Base-by-base conservation (phyloP, 2,329 filamentous ascomycete species). In the Dothideomycetes sp. region DNA sequence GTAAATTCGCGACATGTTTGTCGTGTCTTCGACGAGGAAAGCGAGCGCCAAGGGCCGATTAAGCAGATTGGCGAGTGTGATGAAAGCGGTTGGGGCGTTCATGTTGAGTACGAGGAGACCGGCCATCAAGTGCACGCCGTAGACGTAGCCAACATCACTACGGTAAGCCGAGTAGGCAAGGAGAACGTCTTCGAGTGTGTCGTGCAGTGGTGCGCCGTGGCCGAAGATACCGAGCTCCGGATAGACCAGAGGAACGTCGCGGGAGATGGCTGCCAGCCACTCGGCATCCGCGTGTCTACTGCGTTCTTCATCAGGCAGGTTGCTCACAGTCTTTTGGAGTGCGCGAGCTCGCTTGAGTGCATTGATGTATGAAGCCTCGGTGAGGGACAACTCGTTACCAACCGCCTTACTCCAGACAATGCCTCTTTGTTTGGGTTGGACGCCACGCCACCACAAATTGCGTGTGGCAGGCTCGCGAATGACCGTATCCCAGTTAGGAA, bases 161-260 rank as follows among this genome's bases (percentile, higher is more conserved):
- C 84, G 74, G 61, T 91, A 91, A 74, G 86, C 82, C 41, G 79
- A 71, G 60, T 89, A 89, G 5, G 84, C 85, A 52, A 78, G 78
- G 45, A 89, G 68, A 8, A 91, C 76, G 54, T 89, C 78, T 13
- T 82, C 65, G 20, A 91, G 65, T 25, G 73, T 69, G 43, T 76
- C 67, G 54, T 88, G 76, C 9, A 88, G 64, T 1, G 83, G 82
- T 0, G 74, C 78, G 64, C 68, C 73, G 51, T 80, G 73, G 12
- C 50, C 41, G 55, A 88, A 89, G 54, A 88, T 82, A 50, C 76
- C 76, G 32, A 87, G 63, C 42, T 87, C 82, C 2, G 73, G 71
- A 68, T 81, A 88, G 1, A 82, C 84, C 23, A 64, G 67, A 19
- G 74, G 70, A 2, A 79, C 79, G 52, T 87, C 82, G 42, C 68